Base-by-base conservation (phyloP, 23 red algal genomes). In the Gracilariopsis chorda region DNA sequence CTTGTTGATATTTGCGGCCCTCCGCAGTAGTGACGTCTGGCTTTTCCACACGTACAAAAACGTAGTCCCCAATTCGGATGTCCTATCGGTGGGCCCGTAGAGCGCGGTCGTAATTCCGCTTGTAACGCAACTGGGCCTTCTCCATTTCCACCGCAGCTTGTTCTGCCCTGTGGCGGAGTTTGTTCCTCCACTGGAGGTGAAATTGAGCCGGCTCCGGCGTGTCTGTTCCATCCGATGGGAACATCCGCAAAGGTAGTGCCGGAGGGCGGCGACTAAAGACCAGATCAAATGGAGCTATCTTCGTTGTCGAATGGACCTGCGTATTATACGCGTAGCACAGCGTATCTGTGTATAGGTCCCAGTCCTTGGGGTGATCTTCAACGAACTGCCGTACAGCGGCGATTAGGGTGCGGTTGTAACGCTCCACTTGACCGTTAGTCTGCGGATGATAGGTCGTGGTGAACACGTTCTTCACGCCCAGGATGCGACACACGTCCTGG, bases 401-500 rank as follows among this genome's bases (percentile, higher is more conserved):
- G 4, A 52, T 32, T 2, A 52, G 13, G 2, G 73, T 78, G 6
- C 83, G 62, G 83, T 87, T 87, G 59, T 48, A 87, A 9, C 83
- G 60, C 28, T 87, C 63, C 62, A 87, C 62, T 25, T 74, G 83
- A 8, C 83, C 83, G 23, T 74, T 69, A 33, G 2, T n/a, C 43
- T 87, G 42, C 23, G 63, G 83, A 47, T 74, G 65, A 43, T 87
- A 73, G 5, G 53, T 77, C 46, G 84, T 71, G 63, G 84, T 88
- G 44, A 48, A 75, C 8, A 88, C 23, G 28, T 76, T 69, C 45
- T 55, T 41, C 1, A 88, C 32, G 21, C 49, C 49, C 42, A 88
- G 84, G 32, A 77, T 42, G 20, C 19, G 29, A 32, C 84, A 88
- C 43, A 88, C 42, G 9, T 30, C 68, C 43, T 32, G 84, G 32